Evolutionary conservation across 202 grass and related monocot genomes (phyloP).

Genomic region (Sporobolus alterniflorus): DNA sequence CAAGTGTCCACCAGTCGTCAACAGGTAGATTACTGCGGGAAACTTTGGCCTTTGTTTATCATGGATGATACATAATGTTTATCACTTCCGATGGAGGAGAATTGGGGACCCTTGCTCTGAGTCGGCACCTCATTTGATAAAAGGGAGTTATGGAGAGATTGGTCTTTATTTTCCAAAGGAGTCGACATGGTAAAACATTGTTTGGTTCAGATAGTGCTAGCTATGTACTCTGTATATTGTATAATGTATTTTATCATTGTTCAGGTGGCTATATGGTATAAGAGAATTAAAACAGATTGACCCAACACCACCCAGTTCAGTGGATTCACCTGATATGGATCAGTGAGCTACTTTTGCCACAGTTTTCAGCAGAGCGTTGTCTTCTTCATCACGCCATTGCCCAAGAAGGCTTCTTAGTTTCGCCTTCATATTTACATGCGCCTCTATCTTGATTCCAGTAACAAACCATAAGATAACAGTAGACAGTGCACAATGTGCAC

Average conservation of each 20-base stretch:
- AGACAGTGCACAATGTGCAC: background rate
- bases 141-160: background rate
- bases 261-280: conserved; percentile 1
- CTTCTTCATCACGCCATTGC: background rate
- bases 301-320: background rate
- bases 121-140: background rate
- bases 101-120: background rate
- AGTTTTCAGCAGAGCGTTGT: background rate
- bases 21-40: conserved; percentile 4
- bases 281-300: conserved; percentile 12
- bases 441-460: background rate
- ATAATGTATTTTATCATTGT: background rate
- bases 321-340: conserved; percentile 21
- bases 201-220: background rate
- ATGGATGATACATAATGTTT: background rate
- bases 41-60: background rate
- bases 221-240: background rate
- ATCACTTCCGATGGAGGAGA: conserved; percentile 22
- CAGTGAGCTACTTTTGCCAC: background rate
- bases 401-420: background rate
- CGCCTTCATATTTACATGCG: background rate
- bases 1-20: conserved; percentile 13
- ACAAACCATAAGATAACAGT: background rate
- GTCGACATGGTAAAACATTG: background rate
- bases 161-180: background rate